Percentiles rank a stretch among this genome's conserved stretches.
phyloP scores from a whole-genome alignment of 2,329 filamentous ascomycete genomes.

The Lachnellula hyalina region DNA sequence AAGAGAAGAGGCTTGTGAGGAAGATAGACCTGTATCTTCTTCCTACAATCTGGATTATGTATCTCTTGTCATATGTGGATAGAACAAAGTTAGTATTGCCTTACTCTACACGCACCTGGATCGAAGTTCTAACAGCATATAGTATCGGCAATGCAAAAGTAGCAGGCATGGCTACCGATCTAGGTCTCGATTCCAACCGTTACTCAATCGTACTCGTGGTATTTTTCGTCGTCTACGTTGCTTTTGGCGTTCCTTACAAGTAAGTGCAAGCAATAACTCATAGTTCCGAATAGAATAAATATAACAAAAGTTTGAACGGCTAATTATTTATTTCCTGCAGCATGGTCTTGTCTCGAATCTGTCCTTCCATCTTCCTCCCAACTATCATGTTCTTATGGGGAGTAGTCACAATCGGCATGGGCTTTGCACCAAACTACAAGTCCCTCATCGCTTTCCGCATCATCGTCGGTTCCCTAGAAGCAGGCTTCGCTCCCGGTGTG shows the following conservation, averaged over 20 bases:
- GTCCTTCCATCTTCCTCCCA: slow-evolving; percentile 41
- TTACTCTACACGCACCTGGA: background rate
- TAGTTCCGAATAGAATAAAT: too few relatives aligned
- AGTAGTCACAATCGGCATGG: slow-evolving; percentile 47
- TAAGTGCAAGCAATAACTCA: too few relatives aligned
- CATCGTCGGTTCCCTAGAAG: slow-evolving; percentile 45
- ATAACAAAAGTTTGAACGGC: too few relatives aligned
- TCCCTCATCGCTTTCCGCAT: slow-evolving; percentile 45
- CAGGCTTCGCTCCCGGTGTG: slow-evolving; percentile 48
- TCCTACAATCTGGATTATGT: slow-evolving; percentile 49
- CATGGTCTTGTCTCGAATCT: slow-evolving; percentile 40
- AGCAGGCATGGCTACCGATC: slow-evolving; percentile 47
- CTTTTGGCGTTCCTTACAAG: slow-evolving; percentile 46
- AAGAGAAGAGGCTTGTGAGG: slow-evolving; percentile 34
- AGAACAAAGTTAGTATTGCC: slow-evolving; percentile 38
- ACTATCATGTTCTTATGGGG: slow-evolving; percentile 41
- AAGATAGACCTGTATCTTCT: slow-evolving; percentile 50
- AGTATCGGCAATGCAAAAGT: slow-evolving; percentile 45
- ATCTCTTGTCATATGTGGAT: slow-evolving; percentile 51
- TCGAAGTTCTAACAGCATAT: background rate
- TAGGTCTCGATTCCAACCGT: slow-evolving; percentile 26
- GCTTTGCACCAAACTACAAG: slow-evolving; percentile 40
- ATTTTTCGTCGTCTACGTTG: slow-evolving; percentile 47
- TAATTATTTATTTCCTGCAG: too few relatives aligned
- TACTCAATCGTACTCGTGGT: slow-evolving; percentile 14